phyloP scores from a whole-genome alignment of 2,329 filamentous ascomycete species.

The Xylaria sp. region DNA sequence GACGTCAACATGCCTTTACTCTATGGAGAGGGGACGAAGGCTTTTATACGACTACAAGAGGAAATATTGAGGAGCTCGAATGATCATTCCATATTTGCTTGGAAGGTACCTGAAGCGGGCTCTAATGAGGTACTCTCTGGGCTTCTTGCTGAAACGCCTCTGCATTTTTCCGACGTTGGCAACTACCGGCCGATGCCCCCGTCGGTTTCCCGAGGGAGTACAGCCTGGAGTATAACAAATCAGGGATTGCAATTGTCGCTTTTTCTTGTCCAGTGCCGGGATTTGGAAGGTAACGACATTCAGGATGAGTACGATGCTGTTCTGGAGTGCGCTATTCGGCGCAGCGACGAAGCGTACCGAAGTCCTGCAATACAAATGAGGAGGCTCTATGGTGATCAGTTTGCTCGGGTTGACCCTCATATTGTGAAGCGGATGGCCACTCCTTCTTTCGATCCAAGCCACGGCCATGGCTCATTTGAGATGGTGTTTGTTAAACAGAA shows the following conservation, averaged over 20 bases:
- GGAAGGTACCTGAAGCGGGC: not conserved
- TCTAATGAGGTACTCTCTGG: conserved; percentile 23
- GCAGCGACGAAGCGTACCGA: conserved; percentile 17
- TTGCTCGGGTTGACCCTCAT: conserved; percentile 27
- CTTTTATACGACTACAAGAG: conserved; percentile 37
- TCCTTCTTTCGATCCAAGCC: conserved; percentile 21
- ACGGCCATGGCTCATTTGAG: conserved; percentile 18
- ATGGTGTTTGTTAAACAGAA: conserved; percentile 31
- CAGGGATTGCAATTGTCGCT: conserved; percentile 29
- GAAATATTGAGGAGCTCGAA: conserved; percentile 32
- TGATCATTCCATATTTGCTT: conserved; percentile 36
- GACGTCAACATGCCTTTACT: conserved; percentile 37
- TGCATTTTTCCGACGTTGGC: conserved; percentile 19
- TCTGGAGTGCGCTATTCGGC: conserved; percentile 27
- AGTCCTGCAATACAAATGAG: conserved; percentile 32
- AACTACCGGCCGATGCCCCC: conserved; percentile 32
- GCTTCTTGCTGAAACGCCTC: conserved; percentile 34
- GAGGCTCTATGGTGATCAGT: conserved; percentile 35
- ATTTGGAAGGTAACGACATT: not conserved
- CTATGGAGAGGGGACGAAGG: conserved; percentile 33
- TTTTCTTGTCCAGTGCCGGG: conserved; percentile 9
- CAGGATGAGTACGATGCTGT: conserved; percentile 31
- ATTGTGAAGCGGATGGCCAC: conserved; percentile 13
- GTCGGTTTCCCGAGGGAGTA: conserved; percentile 12
- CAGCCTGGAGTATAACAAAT: conserved; percentile 33